Conservation (phyloP, 495 filamentous ascomycete species). For the Podospora anserina region DNA sequence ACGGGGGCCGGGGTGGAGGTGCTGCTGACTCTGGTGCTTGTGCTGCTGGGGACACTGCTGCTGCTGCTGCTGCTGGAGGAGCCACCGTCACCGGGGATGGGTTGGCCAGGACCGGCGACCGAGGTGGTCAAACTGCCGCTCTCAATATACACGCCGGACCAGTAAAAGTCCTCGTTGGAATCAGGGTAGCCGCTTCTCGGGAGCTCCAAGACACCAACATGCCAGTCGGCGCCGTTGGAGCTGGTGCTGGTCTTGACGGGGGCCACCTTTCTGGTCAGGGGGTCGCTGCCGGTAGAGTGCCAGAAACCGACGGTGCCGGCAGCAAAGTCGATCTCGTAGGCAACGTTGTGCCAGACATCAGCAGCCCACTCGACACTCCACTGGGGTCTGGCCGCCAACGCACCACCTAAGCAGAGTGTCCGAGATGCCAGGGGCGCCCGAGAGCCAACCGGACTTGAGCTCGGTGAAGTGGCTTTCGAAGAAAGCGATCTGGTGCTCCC, state of each 20-base stretch:
- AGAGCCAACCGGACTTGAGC: slow-evolving; percentile 66
- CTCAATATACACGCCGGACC: slow-evolving; percentile 72
- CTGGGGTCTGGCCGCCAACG: slow-evolving; percentile 39
- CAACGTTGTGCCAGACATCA: slow-evolving; percentile 74
- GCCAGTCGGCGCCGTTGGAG: slow-evolving; percentile 73
- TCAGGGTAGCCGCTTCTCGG: slow-evolving; percentile 56
- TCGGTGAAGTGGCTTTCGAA: slow-evolving; percentile 77
- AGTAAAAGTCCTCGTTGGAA: slow-evolving; percentile 64
- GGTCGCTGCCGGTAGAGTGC: slow-evolving; percentile 60
- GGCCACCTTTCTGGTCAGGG: slow-evolving; percentile 53
- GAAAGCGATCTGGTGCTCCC: slow-evolving; percentile 74
- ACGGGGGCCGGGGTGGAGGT: neutral
- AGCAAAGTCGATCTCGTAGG: slow-evolving; percentile 65
- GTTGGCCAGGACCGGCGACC: slow-evolving; percentile 30
- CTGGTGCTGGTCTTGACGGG: slow-evolving; percentile 57
- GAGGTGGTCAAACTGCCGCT: slow-evolving; percentile 57
- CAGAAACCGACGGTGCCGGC: slow-evolving; percentile 62
- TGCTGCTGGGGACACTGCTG: slow-evolving; percentile 13
- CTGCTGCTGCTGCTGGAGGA: slow-evolving; percentile 10
- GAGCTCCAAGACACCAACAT: slow-evolving; percentile 68
- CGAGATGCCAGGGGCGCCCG: slow-evolving; percentile 52
- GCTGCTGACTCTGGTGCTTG: slow-evolving; percentile 17
- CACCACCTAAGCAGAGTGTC: slow-evolving; percentile 48
- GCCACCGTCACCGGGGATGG: neutral
- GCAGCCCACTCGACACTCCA: slow-evolving; percentile 50